Evolutionary conservation across 164 flowering plant species (phyloP).

Genomic region (Liriodendron chinense): DNA sequence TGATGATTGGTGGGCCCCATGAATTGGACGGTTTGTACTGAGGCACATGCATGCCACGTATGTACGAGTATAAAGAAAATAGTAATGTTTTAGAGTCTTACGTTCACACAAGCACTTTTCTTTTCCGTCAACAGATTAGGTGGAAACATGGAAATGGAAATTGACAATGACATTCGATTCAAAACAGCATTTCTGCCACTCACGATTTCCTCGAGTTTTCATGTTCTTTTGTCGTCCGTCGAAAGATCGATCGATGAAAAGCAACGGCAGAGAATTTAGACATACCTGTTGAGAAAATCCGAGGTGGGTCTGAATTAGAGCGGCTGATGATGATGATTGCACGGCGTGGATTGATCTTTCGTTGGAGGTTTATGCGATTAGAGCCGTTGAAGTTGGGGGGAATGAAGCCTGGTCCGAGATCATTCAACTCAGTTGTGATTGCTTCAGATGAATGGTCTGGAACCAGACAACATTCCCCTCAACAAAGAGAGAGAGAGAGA

Average conservation of each 20-base stretch:
- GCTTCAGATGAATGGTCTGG: slow-evolving; percentile 6
- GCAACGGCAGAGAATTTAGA: neutral
- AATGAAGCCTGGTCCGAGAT: slow-evolving; percentile 96
- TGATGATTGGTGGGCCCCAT: too few relatives aligned
- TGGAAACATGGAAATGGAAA: neutral
- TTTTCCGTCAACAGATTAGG: neutral
- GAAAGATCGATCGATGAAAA: neutral
- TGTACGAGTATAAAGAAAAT: neutral
- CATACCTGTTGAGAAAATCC: neutral
- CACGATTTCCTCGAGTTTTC: too few relatives aligned
- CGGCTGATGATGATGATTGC: too few relatives aligned
- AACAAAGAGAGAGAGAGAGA: slow-evolving; percentile 6
- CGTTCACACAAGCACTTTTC: neutral
- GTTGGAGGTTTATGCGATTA: too few relatives aligned
- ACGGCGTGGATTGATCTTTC: too few relatives aligned
- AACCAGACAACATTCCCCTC: slow-evolving; percentile 24
- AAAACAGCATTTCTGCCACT: too few relatives aligned
- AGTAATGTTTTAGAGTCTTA: neutral
- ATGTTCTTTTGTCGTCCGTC: too few relatives aligned
- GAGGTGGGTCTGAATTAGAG: neutral
- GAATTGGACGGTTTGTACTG: too few relatives aligned
- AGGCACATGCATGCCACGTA: neutral
- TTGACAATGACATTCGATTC: too few relatives aligned
- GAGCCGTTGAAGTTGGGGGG: slow-evolving; percentile 45
- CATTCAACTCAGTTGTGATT: slow-evolving; percentile 24